Conservation (phyloP, 73 alveolate species). For the Paramecium octaurelia region DNA sequence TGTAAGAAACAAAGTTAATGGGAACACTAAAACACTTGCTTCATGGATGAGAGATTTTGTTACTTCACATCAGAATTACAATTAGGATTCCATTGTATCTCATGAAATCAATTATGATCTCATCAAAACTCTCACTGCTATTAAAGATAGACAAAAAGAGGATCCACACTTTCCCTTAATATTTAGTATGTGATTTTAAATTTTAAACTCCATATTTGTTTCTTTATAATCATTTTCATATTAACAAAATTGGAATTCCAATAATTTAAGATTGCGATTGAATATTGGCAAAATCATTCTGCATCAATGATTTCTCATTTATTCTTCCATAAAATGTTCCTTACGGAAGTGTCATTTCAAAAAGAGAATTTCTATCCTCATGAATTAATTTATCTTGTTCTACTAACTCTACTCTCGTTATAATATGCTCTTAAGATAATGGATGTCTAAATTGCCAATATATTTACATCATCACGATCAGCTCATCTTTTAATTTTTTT, state of each 20-base stretch:
- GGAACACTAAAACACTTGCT: slow-evolving; percentile 90
- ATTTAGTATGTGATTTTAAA: neutral
- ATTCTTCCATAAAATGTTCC: slow-evolving; percentile 13
- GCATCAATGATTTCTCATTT: neutral
- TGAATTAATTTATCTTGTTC: neutral
- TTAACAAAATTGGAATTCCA: neutral
- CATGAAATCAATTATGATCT: slow-evolving; percentile 76
- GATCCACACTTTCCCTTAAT: slow-evolving; percentile 54
- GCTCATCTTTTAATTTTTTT: neutral
- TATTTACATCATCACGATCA: neutral
- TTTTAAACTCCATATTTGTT: neutral
- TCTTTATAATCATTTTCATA: neutral
- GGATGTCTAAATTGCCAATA: neutral
- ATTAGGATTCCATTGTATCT: slow-evolving; percentile 82
- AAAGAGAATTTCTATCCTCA: neutral
- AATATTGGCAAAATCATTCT: neutral
- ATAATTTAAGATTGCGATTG: neutral
- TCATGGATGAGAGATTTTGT: slow-evolving; percentile 83
- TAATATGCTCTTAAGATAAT: neutral
- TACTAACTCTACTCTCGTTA: neutral
- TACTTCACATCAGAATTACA: slow-evolving; percentile 80
- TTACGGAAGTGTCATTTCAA: neutral
- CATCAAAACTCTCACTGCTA: slow-evolving; percentile 26
- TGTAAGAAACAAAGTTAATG: slow-evolving; percentile 78
- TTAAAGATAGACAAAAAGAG: neutral